phyloP scores from a whole-genome alignment of 371 early-diverging fungal species.

The Actinomortierella wolfii region DNA sequence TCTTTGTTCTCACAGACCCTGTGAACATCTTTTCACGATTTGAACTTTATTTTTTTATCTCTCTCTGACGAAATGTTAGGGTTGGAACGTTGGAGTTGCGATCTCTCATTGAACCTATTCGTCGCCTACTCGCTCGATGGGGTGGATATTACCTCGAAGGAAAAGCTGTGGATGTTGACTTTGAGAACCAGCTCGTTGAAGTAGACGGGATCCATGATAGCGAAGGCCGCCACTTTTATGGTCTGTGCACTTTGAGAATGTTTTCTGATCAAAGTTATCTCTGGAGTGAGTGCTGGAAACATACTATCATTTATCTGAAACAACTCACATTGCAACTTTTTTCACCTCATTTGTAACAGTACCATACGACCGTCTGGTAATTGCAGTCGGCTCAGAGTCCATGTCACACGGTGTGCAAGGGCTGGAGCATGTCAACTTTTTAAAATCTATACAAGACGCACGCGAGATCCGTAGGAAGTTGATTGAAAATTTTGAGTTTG shows the following conservation, averaged over 20 bases:
- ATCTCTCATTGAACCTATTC: constrained; percentile 74
- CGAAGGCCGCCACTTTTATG: constrained; percentile 56
- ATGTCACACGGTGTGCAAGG: constrained; percentile 85
- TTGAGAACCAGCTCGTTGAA: constrained; percentile 65
- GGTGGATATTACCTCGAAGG: constrained; percentile 63
- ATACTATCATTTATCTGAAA: neutral
- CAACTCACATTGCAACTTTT: neutral
- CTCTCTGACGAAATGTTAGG: constrained; percentile 76
- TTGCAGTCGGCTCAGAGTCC: constrained; percentile 81
- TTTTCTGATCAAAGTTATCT: neutral
- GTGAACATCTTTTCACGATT: neutral
- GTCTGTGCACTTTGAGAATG: constrained; percentile 66
- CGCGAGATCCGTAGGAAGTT: constrained; percentile 69
- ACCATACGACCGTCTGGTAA: constrained; percentile 80
- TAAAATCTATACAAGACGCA: constrained; percentile 79
- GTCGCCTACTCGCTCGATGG: constrained; percentile 61
- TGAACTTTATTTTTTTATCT: constrained; percentile 60
- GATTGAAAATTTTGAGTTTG: constrained; percentile 83
- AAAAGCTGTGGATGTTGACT: constrained; percentile 67
- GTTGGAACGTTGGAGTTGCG: constrained; percentile 84
- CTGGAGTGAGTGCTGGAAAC: neutral
- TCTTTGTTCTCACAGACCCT: neutral
- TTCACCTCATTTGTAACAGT: constrained; percentile 19
- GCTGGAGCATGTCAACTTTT: constrained; percentile 67
- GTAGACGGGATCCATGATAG: constrained; percentile 50